Evolutionary conservation across 2,329 filamentous ascomycete genomes (phyloP).

Genomic region (Fusarium sp.): DNA sequence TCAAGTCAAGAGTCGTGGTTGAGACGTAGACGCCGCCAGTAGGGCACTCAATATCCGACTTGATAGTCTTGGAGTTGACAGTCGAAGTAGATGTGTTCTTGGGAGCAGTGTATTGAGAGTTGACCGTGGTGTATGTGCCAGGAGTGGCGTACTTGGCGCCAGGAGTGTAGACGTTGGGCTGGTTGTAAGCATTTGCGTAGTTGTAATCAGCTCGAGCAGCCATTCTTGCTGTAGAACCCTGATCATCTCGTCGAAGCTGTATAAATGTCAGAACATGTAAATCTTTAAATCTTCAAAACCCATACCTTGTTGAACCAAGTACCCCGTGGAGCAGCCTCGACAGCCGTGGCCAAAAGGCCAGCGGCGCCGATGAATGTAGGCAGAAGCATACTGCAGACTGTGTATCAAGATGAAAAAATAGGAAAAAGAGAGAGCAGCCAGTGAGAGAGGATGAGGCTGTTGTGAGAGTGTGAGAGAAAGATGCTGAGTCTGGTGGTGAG

Average conservation of each 20-base stretch:
- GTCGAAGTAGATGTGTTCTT: conserved; percentile 31
- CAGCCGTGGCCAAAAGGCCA: conserved; percentile 42
- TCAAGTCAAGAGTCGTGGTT: conserved; percentile 50
- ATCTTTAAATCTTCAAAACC: neutral
- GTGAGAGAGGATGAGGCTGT: conserved; percentile 22
- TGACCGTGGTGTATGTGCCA: conserved; percentile 1
- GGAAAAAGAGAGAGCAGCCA: conserved; percentile 11
- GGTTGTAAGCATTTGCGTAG: conserved; percentile 6
- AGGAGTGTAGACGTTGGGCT: conserved; percentile 20
- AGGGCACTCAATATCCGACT: conserved; percentile 36
- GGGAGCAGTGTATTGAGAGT: neutral
- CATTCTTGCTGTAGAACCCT: neutral
- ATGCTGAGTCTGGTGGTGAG: conserved; percentile 40
- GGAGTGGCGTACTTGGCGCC: conserved; percentile 2
- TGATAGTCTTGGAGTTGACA: conserved; percentile 13
- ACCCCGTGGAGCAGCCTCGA: conserved; percentile 43
- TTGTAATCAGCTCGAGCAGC: conserved; percentile 6
- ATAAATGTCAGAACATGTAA: conserved; percentile 10
- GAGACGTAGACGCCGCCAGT: conserved; percentile 41
- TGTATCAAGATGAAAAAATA: neutral
- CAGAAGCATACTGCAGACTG: conserved; percentile 39
- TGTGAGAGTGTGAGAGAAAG: conserved; percentile 8
- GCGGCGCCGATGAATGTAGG: conserved; percentile 38
- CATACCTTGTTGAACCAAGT: conserved; percentile 32
- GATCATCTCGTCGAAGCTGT: conserved; percentile 11